Evolutionary conservation across 106 monocot genomes (phyloP).

Genomic region (Dendrobium catenatum): DNA sequence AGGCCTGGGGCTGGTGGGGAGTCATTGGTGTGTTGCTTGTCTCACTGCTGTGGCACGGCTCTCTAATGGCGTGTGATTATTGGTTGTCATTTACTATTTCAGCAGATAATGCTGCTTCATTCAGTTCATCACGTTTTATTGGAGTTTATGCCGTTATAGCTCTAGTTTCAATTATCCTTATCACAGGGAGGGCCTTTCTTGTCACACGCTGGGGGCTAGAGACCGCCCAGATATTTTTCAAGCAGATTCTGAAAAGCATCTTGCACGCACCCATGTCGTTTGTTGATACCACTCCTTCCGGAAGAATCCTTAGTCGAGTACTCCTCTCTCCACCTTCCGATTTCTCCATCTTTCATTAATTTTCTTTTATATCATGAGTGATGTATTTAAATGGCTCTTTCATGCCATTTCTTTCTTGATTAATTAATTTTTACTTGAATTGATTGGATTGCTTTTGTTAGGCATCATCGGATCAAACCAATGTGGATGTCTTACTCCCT

Average conservation of each 20-base stretch:
- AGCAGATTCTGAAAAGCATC: conserved; percentile 34
- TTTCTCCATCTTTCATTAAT: background rate
- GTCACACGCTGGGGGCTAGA: conserved; percentile 23
- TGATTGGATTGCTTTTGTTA: conserved; percentile 15
- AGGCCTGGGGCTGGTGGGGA: conserved; percentile 74
- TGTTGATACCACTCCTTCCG: conserved; percentile 54
- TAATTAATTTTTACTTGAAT: background rate
- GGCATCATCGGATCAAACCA: conserved; percentile 81
- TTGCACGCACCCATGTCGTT: conserved; percentile 55
- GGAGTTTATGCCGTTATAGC: conserved; percentile 25
- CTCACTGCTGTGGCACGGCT: conserved; percentile 40
- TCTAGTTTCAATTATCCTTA: conserved; percentile 19
- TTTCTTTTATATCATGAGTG: background rate
- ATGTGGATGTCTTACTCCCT: conserved; percentile 59
- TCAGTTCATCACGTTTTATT: conserved; percentile 29
- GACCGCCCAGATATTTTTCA: conserved; percentile 45
- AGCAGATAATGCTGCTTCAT: conserved; percentile 18
- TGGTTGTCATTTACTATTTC: conserved; percentile 70
- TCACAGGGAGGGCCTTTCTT: conserved; percentile 18
- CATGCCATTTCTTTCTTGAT: background rate
- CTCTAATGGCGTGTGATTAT: conserved; percentile 57
- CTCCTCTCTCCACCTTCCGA: background rate
- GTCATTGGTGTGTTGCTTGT: conserved; percentile 23
- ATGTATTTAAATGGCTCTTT: background rate
- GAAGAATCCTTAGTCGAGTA: conserved; percentile 61